Conservation (phyloP, 2,329 filamentous ascomycete genomes). For the Pyrenochaeta sp. region DNA sequence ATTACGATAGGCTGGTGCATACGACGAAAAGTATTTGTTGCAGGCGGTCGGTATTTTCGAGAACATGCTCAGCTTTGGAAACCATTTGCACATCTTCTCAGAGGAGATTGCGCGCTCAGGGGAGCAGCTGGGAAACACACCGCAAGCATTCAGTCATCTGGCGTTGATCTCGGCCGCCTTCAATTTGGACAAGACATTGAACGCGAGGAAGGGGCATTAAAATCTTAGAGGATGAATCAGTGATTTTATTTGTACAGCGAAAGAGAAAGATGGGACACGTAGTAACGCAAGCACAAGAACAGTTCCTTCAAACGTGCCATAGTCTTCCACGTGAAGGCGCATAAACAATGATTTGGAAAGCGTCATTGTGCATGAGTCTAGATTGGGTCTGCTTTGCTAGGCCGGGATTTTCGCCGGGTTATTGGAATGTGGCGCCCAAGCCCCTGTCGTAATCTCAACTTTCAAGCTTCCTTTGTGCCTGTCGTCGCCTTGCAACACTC, state of each 20-base stretch:
- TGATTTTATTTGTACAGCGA: too few relatives aligned
- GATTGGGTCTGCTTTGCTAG: conserved; percentile 15
- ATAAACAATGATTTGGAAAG: conserved; percentile 8
- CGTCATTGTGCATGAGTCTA: conserved; percentile 19
- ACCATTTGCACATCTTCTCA: conserved; percentile 79
- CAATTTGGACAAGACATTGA: conserved; percentile 67
- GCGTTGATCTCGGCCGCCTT: conserved; percentile 79
- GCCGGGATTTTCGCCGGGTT: conserved; percentile 1
- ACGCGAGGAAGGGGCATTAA: conserved; percentile 9
- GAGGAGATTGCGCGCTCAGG: conserved; percentile 78
- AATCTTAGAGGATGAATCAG: too few relatives aligned
- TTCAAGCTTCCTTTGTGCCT: conserved; percentile 8
- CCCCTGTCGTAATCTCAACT: conserved; percentile 21
- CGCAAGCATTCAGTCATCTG: conserved; percentile 79
- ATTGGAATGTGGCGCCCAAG: conserved; percentile 14
- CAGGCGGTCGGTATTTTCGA: conserved; percentile 74
- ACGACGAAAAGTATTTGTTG: conserved; percentile 69
- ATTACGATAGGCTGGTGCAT: conserved; percentile 47
- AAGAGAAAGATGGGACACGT: too few relatives aligned
- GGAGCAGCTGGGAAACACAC: conserved; percentile 80
- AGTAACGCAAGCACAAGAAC: conserved; percentile 1
- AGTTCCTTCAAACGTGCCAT: too few relatives aligned
- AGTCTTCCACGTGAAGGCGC: too few relatives aligned
- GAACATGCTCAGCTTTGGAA: conserved; percentile 78
- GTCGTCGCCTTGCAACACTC: background rate